These are phyloP conservation scores for Calvatia gigantea DNA, from an alignment of 768 basidiomycete species.

Conservation along the genomic window DNA sequence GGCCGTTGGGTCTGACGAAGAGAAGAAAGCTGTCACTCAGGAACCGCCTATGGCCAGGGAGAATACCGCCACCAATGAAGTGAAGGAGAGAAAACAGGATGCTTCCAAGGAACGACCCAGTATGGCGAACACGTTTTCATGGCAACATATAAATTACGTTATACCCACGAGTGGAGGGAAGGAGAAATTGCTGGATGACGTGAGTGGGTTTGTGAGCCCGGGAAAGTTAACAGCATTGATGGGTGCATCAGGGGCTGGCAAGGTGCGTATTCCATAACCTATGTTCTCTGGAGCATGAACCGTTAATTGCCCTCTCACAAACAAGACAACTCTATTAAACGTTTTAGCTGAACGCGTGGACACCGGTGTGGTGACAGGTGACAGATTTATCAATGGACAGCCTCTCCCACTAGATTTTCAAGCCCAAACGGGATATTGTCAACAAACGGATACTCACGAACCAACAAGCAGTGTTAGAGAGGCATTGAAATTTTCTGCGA, in stretches of 20 bases:
- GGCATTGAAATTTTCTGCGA: slow-evolving; percentile 76
- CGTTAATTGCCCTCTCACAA: slow-evolving; percentile 25
- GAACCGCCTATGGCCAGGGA: neutral
- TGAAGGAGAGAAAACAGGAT: slow-evolving; percentile 22
- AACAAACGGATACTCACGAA: slow-evolving; percentile 83
- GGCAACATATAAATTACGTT: slow-evolving; percentile 67
- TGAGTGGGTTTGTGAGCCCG: slow-evolving; percentile 79
- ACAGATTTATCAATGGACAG: slow-evolving; percentile 54
- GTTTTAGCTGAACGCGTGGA: slow-evolving; percentile 49
- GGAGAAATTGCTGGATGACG: slow-evolving; percentile 55
- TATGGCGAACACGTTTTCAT: slow-evolving; percentile 71
- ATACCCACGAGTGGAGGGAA: slow-evolving; percentile 48
- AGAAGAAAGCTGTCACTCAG: slow-evolving; percentile 20
- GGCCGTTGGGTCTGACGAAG: slow-evolving; percentile 28
- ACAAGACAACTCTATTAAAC: slow-evolving; percentile 55
- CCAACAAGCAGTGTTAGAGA: slow-evolving; percentile 76
- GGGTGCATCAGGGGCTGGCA: slow-evolving; percentile 54
- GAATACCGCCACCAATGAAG: slow-evolving; percentile 4
- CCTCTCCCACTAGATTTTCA: slow-evolving; percentile 53
- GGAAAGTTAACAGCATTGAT: slow-evolving; percentile 79
- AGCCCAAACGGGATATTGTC: slow-evolving; percentile 79
- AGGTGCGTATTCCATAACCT: slow-evolving; percentile 28
- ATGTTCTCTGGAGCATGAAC: neutral
- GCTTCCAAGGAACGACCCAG: slow-evolving; percentile 38
- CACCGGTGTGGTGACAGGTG: slow-evolving; percentile 47